Evolutionary conservation across 1,284 basidiomycete genomes (phyloP).

Genomic region (Schizophyllum commune): DNA sequence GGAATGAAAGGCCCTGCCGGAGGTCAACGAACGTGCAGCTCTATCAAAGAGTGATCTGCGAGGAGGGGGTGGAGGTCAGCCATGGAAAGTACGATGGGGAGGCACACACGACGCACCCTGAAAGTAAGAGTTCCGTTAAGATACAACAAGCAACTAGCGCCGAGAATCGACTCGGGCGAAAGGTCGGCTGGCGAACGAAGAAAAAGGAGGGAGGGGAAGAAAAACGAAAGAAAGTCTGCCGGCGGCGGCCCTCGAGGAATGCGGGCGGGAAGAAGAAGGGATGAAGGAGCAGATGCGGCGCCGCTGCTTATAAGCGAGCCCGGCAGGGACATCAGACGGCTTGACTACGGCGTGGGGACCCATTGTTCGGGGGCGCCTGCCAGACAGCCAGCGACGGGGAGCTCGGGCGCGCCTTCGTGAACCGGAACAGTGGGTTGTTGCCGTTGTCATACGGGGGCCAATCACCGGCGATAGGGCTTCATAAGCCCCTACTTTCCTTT

Average conservation of each 20-base stretch:
- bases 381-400: background rate
- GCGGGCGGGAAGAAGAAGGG: background rate
- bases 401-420: background rate
- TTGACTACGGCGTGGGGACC: background rate
- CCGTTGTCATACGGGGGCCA: background rate
- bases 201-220: constrained; percentile 23
- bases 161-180: constrained; percentile 37
- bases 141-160: constrained; percentile 32
- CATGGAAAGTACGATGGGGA: background rate
- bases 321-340: background rate
- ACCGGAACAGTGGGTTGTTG: background rate
- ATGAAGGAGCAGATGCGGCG: background rate
- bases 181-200: constrained; percentile 29
- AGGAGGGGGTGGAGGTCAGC: constrained; percentile 10
- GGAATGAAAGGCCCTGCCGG: constrained; percentile 42
- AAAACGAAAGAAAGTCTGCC: constrained; percentile 2
- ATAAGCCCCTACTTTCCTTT: no score
- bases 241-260: background rate
- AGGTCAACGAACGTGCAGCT: constrained; percentile 45
- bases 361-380: background rate
- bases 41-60: constrained; percentile 71
- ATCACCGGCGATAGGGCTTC: background rate
- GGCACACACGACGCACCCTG: constrained; percentile 31
- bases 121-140: constrained; percentile 42
- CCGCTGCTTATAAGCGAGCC: constrained; percentile 6